phyloP scores from a whole-genome alignment of 2,329 filamentous ascomycete species.

The Helotiales sp. region DNA sequence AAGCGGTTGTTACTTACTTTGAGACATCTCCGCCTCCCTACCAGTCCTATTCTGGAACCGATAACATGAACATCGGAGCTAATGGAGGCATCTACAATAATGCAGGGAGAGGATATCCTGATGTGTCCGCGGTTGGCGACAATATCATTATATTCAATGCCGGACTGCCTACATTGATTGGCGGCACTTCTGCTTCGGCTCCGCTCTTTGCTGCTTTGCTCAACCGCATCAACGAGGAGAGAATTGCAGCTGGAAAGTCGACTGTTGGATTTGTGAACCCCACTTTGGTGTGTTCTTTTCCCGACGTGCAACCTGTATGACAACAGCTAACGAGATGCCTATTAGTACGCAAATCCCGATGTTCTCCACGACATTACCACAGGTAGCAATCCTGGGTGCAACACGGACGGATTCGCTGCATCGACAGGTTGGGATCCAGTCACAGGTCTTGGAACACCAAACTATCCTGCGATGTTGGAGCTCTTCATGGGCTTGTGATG shows the following conservation, averaged over 20 bases:
- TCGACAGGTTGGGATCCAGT: constrained; percentile 36
- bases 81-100: constrained; percentile 27
- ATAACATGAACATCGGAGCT: constrained; percentile 15
- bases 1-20: constrained; percentile 28
- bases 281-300: constrained; percentile 13
- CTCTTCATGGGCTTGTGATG: constrained; percentile 23
- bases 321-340: neutral
- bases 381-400: constrained; percentile 34
- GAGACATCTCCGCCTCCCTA: constrained; percentile 27
- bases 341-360: constrained; percentile 24
- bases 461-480: constrained; percentile 25
- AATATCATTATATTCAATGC: constrained; percentile 28
- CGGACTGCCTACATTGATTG: constrained; percentile 28
- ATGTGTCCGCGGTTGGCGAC: constrained; percentile 30
- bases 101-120: constrained; percentile 30
- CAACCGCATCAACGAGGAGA: constrained; percentile 60
- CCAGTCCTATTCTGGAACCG: constrained; percentile 13
- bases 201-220: constrained; percentile 59
- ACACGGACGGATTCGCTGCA: constrained; percentile 34
- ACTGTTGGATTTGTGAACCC: constrained; percentile 54
- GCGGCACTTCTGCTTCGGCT: constrained; percentile 55
- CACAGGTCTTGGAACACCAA: constrained; percentile 32
- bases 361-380: constrained; percentile 31
- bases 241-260: constrained; percentile 48
- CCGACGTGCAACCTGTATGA: neutral